Percentiles rank a stretch among this genome's conserved stretches.
These are phyloP conservation scores for Zoysia pacifica DNA, from an alignment of 176 grass and related monocot genomes.

Conservation along the genomic window DNA sequence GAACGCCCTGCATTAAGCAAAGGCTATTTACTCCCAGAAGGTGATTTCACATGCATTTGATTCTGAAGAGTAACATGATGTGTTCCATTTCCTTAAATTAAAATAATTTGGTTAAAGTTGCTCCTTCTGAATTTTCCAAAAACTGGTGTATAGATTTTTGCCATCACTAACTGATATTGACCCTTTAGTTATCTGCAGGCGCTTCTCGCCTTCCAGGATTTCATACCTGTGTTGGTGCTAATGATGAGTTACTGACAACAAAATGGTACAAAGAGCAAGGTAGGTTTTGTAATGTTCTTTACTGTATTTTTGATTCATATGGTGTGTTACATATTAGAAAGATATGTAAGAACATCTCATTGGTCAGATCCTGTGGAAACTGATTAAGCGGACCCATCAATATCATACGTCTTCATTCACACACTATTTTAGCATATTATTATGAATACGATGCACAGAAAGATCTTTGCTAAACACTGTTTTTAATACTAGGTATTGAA, in stretches of 20 bases:
- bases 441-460: not conserved
- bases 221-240: constrained; percentile 89
- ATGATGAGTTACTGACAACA: constrained; percentile 72
- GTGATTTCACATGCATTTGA: constrained; percentile 25
- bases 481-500: constrained; percentile 73
- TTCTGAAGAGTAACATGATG: not conserved
- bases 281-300: constrained; percentile 39
- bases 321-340: constrained; percentile 21
- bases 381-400: not conserved
- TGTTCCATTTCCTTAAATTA: not conserved
- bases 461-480: constrained; percentile 5
- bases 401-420: not conserved
- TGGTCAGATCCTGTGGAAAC: constrained; percentile 3
- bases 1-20: constrained; percentile 82
- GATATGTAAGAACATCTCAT: constrained; percentile 2
- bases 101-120: not conserved
- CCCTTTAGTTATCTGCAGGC: constrained; percentile 40
- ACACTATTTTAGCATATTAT: not conserved
- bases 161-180: not conserved
- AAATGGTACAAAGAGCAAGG: constrained; percentile 97
- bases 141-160: not conserved
- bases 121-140: not conserved
- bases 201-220: constrained; percentile 83
- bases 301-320: not conserved
- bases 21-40: constrained; percentile 59